Evolutionary conservation across 805 yeast genomes (phyloP).

Genomic region (Wickerhamiella shivajii): DNA sequence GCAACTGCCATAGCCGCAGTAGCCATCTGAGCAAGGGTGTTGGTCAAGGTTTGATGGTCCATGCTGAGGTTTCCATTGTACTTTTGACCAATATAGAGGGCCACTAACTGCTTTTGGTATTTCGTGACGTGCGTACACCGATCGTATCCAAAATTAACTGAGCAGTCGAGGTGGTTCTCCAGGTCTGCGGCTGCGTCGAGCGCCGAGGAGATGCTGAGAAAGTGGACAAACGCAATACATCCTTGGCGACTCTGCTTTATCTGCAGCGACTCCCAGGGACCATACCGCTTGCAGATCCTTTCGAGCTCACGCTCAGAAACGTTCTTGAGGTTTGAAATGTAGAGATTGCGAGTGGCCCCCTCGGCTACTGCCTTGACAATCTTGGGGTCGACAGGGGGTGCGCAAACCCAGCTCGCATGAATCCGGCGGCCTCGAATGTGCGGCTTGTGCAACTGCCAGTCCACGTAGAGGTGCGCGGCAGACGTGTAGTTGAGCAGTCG

Average conservation of each 20-base stretch:
- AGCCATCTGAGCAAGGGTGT: conserved; percentile 66
- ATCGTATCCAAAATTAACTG: conserved; percentile 65
- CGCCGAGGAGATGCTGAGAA: conserved; percentile 74
- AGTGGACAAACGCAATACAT: conserved; percentile 71
- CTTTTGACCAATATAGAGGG: conserved; percentile 80
- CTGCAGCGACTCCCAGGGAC: conserved; percentile 54
- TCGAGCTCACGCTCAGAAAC: conserved; percentile 51
- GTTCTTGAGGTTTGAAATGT: conserved; percentile 64
- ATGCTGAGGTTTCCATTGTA: conserved; percentile 80
- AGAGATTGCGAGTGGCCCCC: conserved; percentile 89
- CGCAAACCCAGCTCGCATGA: conserved; percentile 87
- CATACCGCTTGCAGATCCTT: conserved; percentile 56
- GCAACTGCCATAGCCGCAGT: conserved; percentile 98
- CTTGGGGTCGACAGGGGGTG: conserved; percentile 56
- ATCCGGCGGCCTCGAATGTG: conserved; percentile 69
- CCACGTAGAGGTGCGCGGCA: conserved; percentile 84
- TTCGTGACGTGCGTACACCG: conserved; percentile 81
- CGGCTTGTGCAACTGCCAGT: conserved; percentile 72
- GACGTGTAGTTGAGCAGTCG: conserved; percentile 80
- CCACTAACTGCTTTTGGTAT: conserved; percentile 94
- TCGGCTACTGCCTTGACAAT: conserved; percentile 67
- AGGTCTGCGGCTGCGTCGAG: conserved; percentile 67
- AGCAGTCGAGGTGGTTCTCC: conserved; percentile 51
- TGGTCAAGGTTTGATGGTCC: conserved; percentile 44
- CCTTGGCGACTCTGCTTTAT: conserved; percentile 68